phyloP scores from a whole-genome alignment of 176 grass and related monocot genomes.

The Juncus inflexus region DNA sequence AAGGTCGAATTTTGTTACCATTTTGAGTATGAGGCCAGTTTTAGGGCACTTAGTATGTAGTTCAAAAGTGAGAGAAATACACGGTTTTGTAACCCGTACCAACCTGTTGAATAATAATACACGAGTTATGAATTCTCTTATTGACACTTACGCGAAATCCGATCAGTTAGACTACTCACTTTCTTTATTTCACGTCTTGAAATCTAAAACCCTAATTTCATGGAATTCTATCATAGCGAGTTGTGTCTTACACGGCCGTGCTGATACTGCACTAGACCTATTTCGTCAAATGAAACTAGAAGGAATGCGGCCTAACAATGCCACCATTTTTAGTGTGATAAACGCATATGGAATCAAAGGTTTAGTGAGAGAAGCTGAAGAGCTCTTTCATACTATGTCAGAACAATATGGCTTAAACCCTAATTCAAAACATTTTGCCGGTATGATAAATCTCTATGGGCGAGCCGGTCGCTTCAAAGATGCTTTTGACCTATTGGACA shows the following conservation, averaged over 20 bases:
- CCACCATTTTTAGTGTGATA: slow-evolving; percentile 29
- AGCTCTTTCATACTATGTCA: slow-evolving; percentile 25
- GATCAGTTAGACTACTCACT: slow-evolving; percentile 23
- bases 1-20: slow-evolving; percentile 25
- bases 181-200: slow-evolving; percentile 24
- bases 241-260: slow-evolving; percentile 27
- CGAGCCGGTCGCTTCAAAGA: slow-evolving; percentile 29
- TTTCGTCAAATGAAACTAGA: slow-evolving; percentile 33
- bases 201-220: slow-evolving; percentile 25
- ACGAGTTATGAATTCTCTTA: slow-evolving; percentile 34
- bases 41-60: slow-evolving; percentile 25
- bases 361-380: slow-evolving; percentile 33
- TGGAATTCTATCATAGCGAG: slow-evolving; percentile 39
- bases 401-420: slow-evolving; percentile 27
- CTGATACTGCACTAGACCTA: slow-evolving; percentile 16
- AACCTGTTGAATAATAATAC: slow-evolving; percentile 1
- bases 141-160: slow-evolving; percentile 34
- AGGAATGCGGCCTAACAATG: slow-evolving; percentile 19
- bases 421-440: slow-evolving; percentile 30
- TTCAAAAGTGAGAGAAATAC: slow-evolving; percentile 35
- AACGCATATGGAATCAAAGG: slow-evolving; percentile 28
- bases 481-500: slow-evolving; percentile 23
- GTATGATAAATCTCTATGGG: slow-evolving; percentile 39
- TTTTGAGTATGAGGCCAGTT: slow-evolving; percentile 37
- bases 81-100: slow-evolving; percentile 27